Evolutionary conservation across 2,329 filamentous ascomycete species (phyloP).

Genomic region (Pochonia chlamydosporia): DNA sequence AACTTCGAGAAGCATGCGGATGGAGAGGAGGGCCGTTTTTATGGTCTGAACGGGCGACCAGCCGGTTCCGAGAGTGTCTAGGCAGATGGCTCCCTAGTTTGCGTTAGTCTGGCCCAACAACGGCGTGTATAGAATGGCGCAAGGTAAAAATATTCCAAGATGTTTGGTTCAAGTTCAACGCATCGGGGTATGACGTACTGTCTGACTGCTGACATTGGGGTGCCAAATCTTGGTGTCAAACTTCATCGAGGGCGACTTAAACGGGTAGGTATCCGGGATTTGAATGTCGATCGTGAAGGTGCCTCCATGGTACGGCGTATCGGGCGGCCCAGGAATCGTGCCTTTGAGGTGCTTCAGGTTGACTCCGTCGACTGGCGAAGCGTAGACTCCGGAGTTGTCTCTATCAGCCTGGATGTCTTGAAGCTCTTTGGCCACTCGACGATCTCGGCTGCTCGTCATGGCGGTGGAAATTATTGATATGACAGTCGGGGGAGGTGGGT

Average conservation of each 20-base stretch:
- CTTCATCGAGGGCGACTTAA: slow-evolving; percentile 84
- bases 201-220: slow-evolving; percentile 91
- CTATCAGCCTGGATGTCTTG: slow-evolving; percentile 67
- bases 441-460: slow-evolving; percentile 47
- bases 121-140: too few species aligned
- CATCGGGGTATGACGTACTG: slow-evolving; percentile 50
- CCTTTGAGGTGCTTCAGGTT: slow-evolving; percentile 81
- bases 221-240: slow-evolving; percentile 96
- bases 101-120: not conserved
- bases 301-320: slow-evolving; percentile 89
- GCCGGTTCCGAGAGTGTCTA: slow-evolving; percentile 81
- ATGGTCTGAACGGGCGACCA: slow-evolving; percentile 98
- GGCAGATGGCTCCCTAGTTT: slow-evolving; percentile 83
- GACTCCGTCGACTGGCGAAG: slow-evolving; percentile 56
- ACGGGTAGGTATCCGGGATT: slow-evolving; percentile 86
- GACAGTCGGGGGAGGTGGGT: too few species aligned
- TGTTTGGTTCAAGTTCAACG: not conserved
- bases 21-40: slow-evolving; percentile 87
- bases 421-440: slow-evolving; percentile 70
- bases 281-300: slow-evolving; percentile 76
- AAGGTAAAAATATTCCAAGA: too few species aligned
- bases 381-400: slow-evolving; percentile 68
- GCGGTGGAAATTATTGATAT: slow-evolving; percentile 7
- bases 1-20: slow-evolving; percentile 87
- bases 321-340: slow-evolving; percentile 78